Evolutionary conservation across 805 yeast species (phyloP).

Genomic region (Suhomyces faveliae): DNA sequence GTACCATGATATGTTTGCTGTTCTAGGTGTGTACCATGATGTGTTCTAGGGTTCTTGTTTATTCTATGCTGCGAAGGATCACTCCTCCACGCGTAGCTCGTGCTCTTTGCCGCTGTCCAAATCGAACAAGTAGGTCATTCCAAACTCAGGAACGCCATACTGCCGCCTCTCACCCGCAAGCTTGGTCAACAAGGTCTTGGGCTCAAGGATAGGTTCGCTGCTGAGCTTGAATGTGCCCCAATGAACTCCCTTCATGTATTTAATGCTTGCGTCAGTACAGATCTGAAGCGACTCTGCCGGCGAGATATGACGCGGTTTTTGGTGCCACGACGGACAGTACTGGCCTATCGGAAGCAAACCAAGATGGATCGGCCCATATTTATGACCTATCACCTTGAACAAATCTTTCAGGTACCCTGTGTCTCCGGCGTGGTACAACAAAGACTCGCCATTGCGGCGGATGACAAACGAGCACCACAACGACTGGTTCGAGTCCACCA

Average conservation of each 20-base stretch:
- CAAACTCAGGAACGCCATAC: slow-evolving; percentile 70
- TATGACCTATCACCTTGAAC: slow-evolving; percentile 61
- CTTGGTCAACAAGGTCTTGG: slow-evolving; percentile 56
- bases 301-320: slow-evolving; percentile 80
- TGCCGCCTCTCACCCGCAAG: slow-evolving; percentile 45
- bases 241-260: slow-evolving; percentile 80
- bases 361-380: slow-evolving; percentile 55
- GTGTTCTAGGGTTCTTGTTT: no score
- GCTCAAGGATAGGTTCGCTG: slow-evolving; percentile 85
- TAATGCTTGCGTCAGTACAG: slow-evolving; percentile 58
- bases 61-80: no score
- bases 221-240: slow-evolving; percentile 95
- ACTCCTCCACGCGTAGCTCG: neutral
- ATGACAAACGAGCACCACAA: slow-evolving; percentile 89
- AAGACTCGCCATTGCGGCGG: slow-evolving; percentile 61
- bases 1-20: no score
- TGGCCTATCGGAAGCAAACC: slow-evolving; percentile 92
- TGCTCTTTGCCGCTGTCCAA: slow-evolving; percentile 18
- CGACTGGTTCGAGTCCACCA: slow-evolving; percentile 76
- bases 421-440: slow-evolving; percentile 91
- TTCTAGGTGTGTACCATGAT: no score
- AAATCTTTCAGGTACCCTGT: slow-evolving; percentile 83
- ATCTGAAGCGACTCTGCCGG: slow-evolving; percentile 77
- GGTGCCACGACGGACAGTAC: slow-evolving; percentile 93
- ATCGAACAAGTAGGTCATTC: slow-evolving; percentile 62